phyloP scores from a whole-genome alignment of 805 yeast species.

The Wickerhamomyces chambardii region DNA sequence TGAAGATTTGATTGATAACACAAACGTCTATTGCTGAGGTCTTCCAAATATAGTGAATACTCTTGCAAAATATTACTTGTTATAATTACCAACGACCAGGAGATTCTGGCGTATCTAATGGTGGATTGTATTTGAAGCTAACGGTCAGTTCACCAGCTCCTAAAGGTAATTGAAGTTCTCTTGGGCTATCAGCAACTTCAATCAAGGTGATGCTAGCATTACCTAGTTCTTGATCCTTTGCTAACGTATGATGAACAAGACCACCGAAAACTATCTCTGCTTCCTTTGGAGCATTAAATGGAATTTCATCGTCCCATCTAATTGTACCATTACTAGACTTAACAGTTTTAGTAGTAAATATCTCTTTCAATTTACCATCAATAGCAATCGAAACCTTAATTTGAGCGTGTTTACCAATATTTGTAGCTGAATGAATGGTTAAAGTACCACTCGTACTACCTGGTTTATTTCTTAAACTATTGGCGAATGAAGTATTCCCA shows the following conservation, averaged over 20 bases:
- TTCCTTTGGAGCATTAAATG: conserved; percentile 59
- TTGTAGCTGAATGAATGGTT: conserved; percentile 37
- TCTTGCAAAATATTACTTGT: too few species aligned
- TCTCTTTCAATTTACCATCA: conserved; percentile 37
- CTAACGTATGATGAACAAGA: conserved; percentile 61
- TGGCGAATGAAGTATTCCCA: background rate
- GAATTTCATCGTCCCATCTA: conserved; percentile 53
- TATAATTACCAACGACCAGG: conserved; percentile 10
- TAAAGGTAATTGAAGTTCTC: conserved; percentile 28
- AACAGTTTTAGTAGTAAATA: conserved; percentile 54
- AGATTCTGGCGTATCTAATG: conserved; percentile 13
- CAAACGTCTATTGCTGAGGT: too few species aligned
- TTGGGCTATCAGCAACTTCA: conserved; percentile 38
- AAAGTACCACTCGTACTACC: conserved; percentile 34
- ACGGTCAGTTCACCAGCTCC: conserved; percentile 33
- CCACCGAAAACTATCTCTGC: conserved; percentile 53
- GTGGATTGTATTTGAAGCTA: conserved; percentile 27
- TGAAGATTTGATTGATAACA: too few species aligned
- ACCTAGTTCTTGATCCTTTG: conserved; percentile 61
- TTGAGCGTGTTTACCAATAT: conserved; percentile 32
- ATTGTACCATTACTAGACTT: conserved; percentile 39
- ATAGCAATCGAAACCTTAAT: conserved; percentile 45
- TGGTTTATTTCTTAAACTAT: conserved; percentile 13
- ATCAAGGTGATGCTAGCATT: conserved; percentile 41
- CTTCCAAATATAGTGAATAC: too few species aligned